Conservation (phyloP, 495 filamentous ascomycete species). For the Penicillium egyptiacum region DNA sequence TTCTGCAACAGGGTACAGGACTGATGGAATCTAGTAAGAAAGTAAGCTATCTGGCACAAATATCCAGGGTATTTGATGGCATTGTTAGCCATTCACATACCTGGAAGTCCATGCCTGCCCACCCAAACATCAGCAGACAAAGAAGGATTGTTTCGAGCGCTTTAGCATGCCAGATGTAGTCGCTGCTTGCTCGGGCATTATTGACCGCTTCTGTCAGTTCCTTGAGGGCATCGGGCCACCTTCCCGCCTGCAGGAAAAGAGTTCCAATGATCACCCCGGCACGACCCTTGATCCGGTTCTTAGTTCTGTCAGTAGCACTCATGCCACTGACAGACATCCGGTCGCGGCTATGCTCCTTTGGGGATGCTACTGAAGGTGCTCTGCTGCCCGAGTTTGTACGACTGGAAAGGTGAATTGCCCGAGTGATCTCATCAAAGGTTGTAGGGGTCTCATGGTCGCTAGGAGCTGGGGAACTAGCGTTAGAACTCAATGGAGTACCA, state of each 20-base stretch:
- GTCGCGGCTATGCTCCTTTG: slow-evolving; percentile 63
- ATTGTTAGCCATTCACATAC: slow-evolving; percentile 42
- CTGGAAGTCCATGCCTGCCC: slow-evolving; percentile 84
- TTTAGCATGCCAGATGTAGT: slow-evolving; percentile 96
- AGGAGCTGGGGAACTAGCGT: slow-evolving; percentile 45
- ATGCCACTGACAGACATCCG: slow-evolving; percentile 82
- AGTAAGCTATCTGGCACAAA: slow-evolving; percentile 1
- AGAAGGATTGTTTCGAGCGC: slow-evolving; percentile 84
- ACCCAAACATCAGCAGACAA: slow-evolving; percentile 78
- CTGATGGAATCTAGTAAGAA: slow-evolving; percentile 55
- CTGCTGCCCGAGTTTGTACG: slow-evolving; percentile 39
- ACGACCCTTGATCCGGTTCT: slow-evolving; percentile 80
- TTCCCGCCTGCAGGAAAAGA: slow-evolving; percentile 81
- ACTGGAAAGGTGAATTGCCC: slow-evolving; percentile 46
- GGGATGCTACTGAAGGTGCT: slow-evolving; percentile 35
- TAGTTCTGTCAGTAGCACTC: slow-evolving; percentile 76
- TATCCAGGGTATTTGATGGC: background rate
- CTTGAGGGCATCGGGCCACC: slow-evolving; percentile 85
- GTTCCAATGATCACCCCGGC: slow-evolving; percentile 79
- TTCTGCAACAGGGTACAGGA: slow-evolving; percentile 60
- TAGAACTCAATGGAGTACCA: slow-evolving; percentile 49
- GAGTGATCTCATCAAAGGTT: slow-evolving; percentile 70
- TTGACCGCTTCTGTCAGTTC: slow-evolving; percentile 79
- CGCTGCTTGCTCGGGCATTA: slow-evolving; percentile 74
- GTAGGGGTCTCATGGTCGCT: slow-evolving; percentile 59